Evolutionary conservation across 495 filamentous ascomycete species (phyloP).

Genomic region (Neurospora hispaniola): DNA sequence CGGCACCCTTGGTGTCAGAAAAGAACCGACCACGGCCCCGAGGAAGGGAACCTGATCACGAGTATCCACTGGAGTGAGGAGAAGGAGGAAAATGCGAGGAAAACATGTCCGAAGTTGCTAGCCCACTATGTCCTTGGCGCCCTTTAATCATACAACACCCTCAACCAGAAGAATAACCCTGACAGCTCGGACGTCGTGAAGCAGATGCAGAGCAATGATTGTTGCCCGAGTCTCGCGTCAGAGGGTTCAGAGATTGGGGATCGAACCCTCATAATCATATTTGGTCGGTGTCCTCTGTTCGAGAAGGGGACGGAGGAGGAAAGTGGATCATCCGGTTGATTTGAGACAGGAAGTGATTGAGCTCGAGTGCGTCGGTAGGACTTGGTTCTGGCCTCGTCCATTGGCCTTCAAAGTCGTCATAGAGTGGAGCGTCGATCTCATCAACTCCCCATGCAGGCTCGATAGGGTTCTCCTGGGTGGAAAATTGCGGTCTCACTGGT

Average conservation of each 20-base stretch:
- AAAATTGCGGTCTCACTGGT: background rate
- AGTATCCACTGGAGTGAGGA: background rate
- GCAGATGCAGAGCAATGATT: background rate
- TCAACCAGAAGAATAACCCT: background rate
- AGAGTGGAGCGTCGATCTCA: background rate
- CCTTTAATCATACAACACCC: background rate
- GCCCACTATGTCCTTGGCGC: background rate
- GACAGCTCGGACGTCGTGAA: background rate
- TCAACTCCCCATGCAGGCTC: background rate
- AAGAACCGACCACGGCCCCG: background rate
- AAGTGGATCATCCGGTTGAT: slow-evolving; percentile 1
- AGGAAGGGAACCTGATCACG: background rate
- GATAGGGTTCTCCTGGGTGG: background rate
- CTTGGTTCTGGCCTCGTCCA: slow-evolving; percentile 2
- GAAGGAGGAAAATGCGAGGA: background rate
- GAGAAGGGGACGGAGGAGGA: background rate
- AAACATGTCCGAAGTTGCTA: background rate
- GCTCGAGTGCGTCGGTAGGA: background rate
- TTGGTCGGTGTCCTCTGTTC: background rate
- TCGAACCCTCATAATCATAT: background rate
- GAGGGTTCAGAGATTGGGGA: background rate
- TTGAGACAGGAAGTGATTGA: background rate
- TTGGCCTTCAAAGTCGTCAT: slow-evolving; percentile 1
- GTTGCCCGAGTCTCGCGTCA: background rate
- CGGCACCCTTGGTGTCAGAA: background rate